Percentiles rank a stretch among this genome's conserved stretches.
phyloP scores from a whole-genome alignment of 2,329 filamentous ascomycete species.

The Septoria petroselini region DNA sequence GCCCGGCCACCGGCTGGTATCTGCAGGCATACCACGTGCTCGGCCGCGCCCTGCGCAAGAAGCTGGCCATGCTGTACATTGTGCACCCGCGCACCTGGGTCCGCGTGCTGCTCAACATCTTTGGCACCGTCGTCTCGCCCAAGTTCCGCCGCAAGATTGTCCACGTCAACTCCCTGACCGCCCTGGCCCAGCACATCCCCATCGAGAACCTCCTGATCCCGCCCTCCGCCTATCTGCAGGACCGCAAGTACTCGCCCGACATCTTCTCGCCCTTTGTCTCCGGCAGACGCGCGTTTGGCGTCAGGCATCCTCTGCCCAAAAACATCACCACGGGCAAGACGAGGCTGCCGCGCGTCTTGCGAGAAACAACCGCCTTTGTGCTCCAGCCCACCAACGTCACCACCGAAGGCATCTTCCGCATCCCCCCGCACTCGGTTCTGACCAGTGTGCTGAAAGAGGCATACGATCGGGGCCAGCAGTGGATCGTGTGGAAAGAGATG shows the following conservation, averaged over 20 bases:
- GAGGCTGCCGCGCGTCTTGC: slow-evolving; percentile 51
- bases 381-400: slow-evolving; percentile 48
- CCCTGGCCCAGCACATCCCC: slow-evolving; percentile 50
- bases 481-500: slow-evolving; percentile 53
- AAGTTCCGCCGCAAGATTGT: slow-evolving; percentile 58
- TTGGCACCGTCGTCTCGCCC: slow-evolving; percentile 56
- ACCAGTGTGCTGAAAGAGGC: slow-evolving; percentile 53
- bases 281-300: slow-evolving; percentile 48
- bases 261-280: slow-evolving; percentile 49
- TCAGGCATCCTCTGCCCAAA: slow-evolving; percentile 49
- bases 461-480: slow-evolving; percentile 55
- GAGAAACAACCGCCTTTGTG: slow-evolving; percentile 54
- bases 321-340: slow-evolving; percentile 44
- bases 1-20: slow-evolving; percentile 56
- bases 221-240: slow-evolving; percentile 53
- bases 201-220: slow-evolving; percentile 55
- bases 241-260: slow-evolving; percentile 49
- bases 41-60: slow-evolving; percentile 54
- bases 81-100: slow-evolving; percentile 59
- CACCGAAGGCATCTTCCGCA: slow-evolving; percentile 54
- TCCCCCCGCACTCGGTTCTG: slow-evolving; percentile 51
- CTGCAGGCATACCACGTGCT: slow-evolving; percentile 57
- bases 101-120: slow-evolving; percentile 54
- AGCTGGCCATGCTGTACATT: slow-evolving; percentile 55
- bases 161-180: slow-evolving; percentile 52